Base-by-base conservation (phyloP, 192 early-diverging fungal species). In the Coemansia sp. region DNA sequence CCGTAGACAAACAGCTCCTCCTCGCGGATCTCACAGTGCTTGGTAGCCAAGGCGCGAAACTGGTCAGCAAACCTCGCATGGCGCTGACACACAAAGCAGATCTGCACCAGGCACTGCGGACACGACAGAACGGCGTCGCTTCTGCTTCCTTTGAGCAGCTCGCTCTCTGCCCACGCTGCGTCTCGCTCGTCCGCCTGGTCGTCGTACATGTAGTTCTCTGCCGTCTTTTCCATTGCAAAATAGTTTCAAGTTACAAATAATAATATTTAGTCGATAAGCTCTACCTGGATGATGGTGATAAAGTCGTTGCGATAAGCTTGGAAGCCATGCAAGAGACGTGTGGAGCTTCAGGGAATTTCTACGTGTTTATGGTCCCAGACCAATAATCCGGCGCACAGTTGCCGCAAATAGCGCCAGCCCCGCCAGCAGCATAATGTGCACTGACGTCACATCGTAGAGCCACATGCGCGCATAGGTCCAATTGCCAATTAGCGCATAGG, bases 101-200 rank as follows among this genome's bases (percentile, higher is more conserved):
- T 64, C 62, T 83, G 81, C 9, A 57, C 68, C 16, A 83, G 78
- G 71, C 81, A 83, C 46, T 60, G 43, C 16, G 81, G 76, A 44
- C 81, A 83, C 3, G 76, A 69, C 16, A 83, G 81, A n/a, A 83
- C 68, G 2, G 81, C 81, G 41, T 83, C 81, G 1, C 73, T 78
- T 31, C 10, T 13, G 52, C 52, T 3, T 10, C 52, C 52, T 13
- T 31, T 24, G 3, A 31, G 27, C 52, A 55, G 11, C 52, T 55
- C 52, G 52, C 24, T 31, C 12, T 55, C 52, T 15, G 38, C 29
- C 78, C 78, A 80, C 27, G 8, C 66, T 6, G 78, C 66, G 60
- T 80, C 73, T 22, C 18, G 44, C 11, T 66, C 22, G 57, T 80
- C 78, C 0, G 73, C 73, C 22, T 69, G 13, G 57, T 66, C 67